Base-by-base conservation (phyloP, 495 filamentous ascomycete genomes). In the Talaromyces liani region DNA sequence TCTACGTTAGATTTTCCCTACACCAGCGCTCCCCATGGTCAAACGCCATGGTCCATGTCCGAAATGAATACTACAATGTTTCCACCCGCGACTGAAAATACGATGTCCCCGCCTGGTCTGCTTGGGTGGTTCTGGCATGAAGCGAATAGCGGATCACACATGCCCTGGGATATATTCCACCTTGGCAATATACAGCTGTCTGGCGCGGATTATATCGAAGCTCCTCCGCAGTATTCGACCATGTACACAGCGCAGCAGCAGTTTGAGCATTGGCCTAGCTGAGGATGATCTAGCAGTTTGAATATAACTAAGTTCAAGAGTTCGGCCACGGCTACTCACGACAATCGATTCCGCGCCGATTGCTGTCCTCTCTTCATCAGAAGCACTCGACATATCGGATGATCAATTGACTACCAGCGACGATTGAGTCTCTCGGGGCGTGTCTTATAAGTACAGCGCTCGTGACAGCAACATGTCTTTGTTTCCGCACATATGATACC, bases 61-160 rank as follows among this genome's bases (percentile, higher is more conserved):
- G 56, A 58, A 20, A 58, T 36, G 56, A 58, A 34, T 34, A 8
- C 56, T 2, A 7, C 31, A 14, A 58, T 58, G 16, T 16, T 36
- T 33, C 56, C 27, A 18, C 27, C 56, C 8, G 7, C 56, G 3
- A 58, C 56, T 33, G 56, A 58, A 2, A 58, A 10, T 36, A 34
- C 31, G 27, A 16, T 58, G 31, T 33, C 56, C 14, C 56, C 56
- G 22, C 56, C 56, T 20, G 56, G 56, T 3, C 56, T 58, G 1
- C 56, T 58, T 36, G 29, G 56, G 27, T 58, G 56, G 56, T 58
- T 58, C 56, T 58, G 56, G 27, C 56, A 22, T 9, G 56, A 36
- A 36, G 56, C 56, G 7, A 58, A 36, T 12, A 58, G 29, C n/a
- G 56, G 56, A 9, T 33, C 31, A 58, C 56, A 58, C 56, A 58